Conservation (phyloP, 805 yeast genomes). For the Spathaspora arborariae region DNA sequence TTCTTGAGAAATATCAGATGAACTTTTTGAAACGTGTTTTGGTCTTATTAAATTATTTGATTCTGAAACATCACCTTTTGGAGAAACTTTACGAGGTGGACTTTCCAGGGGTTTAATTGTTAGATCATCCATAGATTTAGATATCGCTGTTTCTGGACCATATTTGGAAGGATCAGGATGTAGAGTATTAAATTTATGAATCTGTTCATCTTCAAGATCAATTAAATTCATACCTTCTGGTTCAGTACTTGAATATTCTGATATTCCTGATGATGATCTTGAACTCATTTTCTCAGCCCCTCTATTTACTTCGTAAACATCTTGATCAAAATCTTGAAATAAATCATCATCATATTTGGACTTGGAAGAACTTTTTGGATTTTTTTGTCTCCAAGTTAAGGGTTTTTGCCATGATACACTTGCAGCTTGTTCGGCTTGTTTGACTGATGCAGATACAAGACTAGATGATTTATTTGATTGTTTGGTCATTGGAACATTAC, state of each 20-base stretch:
- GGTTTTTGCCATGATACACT: slow-evolving; percentile 27
- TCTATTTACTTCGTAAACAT: slow-evolving; percentile 3
- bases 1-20: slow-evolving; percentile 18
- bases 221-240: slow-evolving; percentile 3
- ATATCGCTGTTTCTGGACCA: not conserved
- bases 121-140: slow-evolving; percentile 11
- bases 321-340: slow-evolving; percentile 41
- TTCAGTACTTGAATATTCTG: slow-evolving; percentile 3
- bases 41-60: not conserved
- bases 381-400: not conserved
- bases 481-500: slow-evolving; percentile 3
- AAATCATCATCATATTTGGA: slow-evolving; percentile 16
- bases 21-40: slow-evolving; percentile 16
- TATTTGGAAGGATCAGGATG: not conserved
- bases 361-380: not conserved
- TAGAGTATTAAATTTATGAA: not conserved
- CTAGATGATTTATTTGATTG: slow-evolving; percentile 5
- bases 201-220: slow-evolving; percentile 6
- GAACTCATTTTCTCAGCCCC: slow-evolving; percentile 2
- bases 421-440: slow-evolving; percentile 30
- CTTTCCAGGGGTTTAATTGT: slow-evolving; percentile 9
- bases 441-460: slow-evolving; percentile 6
- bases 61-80: not conserved
- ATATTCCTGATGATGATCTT: slow-evolving; percentile 7
- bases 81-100: not conserved